Evolutionary conservation across 2,329 filamentous ascomycete genomes (phyloP).

Genomic region (Fonsecaea pedrosoi): DNA sequence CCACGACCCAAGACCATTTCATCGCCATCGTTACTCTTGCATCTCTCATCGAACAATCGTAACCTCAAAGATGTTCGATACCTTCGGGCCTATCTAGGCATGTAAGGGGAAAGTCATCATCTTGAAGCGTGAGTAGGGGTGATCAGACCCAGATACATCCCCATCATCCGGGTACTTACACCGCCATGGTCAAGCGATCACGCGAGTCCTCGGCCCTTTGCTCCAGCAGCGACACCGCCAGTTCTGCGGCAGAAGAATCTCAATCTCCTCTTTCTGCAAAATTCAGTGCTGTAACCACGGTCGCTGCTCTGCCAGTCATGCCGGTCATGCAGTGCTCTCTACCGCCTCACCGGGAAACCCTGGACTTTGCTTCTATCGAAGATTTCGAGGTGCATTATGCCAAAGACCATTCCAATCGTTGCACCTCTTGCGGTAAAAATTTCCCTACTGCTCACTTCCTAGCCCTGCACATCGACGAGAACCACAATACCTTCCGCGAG

Average conservation of each 20-base stretch:
- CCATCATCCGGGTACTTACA: slow-evolving; percentile 18
- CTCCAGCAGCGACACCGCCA: slow-evolving; percentile 42
- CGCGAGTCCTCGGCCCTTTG: slow-evolving; percentile 58
- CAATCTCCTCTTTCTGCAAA: slow-evolving; percentile 42
- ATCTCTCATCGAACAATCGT: slow-evolving; percentile 19
- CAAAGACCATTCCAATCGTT: slow-evolving; percentile 81
- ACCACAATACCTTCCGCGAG: slow-evolving; percentile 80
- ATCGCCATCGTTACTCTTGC: slow-evolving; percentile 3
- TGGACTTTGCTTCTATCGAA: slow-evolving; percentile 75
- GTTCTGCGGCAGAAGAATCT: slow-evolving; percentile 29
- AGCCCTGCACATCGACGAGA: slow-evolving; percentile 84
- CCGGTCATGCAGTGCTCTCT: slow-evolving; percentile 78
- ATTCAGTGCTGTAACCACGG: slow-evolving; percentile 55
- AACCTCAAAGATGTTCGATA: neutral
- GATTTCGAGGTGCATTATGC: slow-evolving; percentile 89
- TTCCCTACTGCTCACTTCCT: slow-evolving; percentile 85
- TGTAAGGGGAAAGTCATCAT: neutral
- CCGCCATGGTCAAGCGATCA: slow-evolving; percentile 66
- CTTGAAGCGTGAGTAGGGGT: slow-evolving; percentile 11
- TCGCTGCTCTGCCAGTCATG: slow-evolving; percentile 37
- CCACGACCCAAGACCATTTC: neutral
- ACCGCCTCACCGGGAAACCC: slow-evolving; percentile 74
- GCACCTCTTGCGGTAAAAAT: slow-evolving; percentile 82
- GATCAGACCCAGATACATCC: slow-evolving; percentile 9
- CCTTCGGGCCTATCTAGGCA: neutral